phyloP scores from a whole-genome alignment of 306 rosid species.

The Cicer chorassanicum region DNA sequence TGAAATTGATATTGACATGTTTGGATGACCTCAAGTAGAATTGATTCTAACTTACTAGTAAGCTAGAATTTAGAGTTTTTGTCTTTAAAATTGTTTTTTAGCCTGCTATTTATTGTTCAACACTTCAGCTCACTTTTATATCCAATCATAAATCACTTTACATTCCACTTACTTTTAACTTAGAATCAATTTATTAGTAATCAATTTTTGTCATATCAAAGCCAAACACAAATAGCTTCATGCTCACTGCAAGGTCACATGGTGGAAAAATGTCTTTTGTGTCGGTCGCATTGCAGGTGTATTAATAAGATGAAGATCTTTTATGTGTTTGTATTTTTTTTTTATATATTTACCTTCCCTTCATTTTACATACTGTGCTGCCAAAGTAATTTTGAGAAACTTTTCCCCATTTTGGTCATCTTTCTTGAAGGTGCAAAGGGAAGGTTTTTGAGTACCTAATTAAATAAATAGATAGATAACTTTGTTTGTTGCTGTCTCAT shows the following conservation, averaged over 20 bases:
- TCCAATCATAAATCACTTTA: neutral
- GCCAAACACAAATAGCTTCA: neutral
- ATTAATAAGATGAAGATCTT: neutral
- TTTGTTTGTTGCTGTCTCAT: slow-evolving; percentile 20
- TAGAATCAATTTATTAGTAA: neutral
- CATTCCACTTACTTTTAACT: neutral
- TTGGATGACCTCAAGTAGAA: neutral
- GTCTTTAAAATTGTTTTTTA: neutral
- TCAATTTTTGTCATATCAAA: neutral
- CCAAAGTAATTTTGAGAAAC: neutral
- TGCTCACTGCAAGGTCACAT: too few relatives aligned
- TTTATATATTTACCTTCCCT: neutral
- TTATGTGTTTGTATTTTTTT: neutral
- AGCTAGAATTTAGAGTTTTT: neutral
- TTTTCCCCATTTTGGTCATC: neutral
- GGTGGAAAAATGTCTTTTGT: too few relatives aligned
- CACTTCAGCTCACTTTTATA: neutral
- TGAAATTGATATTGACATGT: neutral
- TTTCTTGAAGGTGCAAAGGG: neutral
- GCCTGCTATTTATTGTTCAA: neutral
- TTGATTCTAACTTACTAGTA: neutral
- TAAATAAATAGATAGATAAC: slow-evolving; percentile 11
- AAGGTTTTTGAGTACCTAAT: neutral
- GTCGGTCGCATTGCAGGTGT: slow-evolving; percentile 16
- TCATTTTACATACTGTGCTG: slow-evolving; percentile 16